A percentile compares a stretch with the other conserved stretches of the same genome.
Conservation (phyloP, 148 eudicot species). For the Oxyria digyna region DNA sequence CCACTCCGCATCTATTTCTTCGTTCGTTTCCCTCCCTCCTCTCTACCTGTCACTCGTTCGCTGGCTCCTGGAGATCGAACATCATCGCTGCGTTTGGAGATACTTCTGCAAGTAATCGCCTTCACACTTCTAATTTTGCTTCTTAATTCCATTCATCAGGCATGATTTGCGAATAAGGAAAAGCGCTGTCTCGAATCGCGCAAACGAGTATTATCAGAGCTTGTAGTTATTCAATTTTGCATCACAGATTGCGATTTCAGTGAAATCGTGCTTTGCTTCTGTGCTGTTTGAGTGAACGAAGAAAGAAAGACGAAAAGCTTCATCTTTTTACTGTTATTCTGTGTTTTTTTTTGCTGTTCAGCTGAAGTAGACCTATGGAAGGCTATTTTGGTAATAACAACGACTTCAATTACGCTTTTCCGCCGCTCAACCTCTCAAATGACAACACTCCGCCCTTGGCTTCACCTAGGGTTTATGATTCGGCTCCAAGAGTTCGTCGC, state of each 20-base stretch:
- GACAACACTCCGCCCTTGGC: constrained; percentile 14
- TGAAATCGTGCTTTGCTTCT: neutral
- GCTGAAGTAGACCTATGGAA: constrained; percentile 11
- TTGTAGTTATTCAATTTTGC: neutral
- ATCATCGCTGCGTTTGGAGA: neutral
- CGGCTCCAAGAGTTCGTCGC: neutral
- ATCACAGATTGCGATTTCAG: neutral
- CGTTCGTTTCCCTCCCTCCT: neutral
- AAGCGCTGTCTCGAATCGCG: neutral
- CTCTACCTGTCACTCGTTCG: neutral
- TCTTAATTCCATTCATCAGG: neutral
- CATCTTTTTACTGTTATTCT: neutral
- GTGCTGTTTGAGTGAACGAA: neutral
- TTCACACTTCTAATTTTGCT: neutral
- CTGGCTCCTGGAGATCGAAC: neutral
- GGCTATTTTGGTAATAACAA: constrained; percentile 10
- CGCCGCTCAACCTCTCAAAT: constrained; percentile 13
- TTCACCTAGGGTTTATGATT: constrained; percentile 10
- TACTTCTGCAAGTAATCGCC: neutral
- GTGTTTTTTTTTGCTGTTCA: neutral
- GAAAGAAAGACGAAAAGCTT: neutral
- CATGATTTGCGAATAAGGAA: neutral
- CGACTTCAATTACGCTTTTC: constrained; percentile 7
- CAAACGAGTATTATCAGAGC: neutral
- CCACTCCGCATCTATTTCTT: neutral